These are phyloP conservation scores for Umbilicus rupestris DNA, from an alignment of 164 flowering plant genomes.

Conservation along the genomic window DNA sequence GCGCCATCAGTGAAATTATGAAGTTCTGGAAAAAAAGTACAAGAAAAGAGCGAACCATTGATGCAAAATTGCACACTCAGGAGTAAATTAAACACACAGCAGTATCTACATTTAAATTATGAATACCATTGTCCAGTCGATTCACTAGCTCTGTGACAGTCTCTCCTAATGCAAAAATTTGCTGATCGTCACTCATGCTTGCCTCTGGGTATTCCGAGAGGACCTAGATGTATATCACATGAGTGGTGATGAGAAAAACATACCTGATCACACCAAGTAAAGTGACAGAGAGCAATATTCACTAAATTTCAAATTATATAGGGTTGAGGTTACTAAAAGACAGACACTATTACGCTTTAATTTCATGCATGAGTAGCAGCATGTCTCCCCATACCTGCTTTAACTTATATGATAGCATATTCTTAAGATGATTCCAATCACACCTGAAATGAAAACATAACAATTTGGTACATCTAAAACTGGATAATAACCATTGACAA, in stretches of 20 bases:
- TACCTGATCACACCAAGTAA: background rate
- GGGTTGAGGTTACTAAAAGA: background rate
- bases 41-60: background rate
- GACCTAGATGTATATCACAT: conserved; percentile 36
- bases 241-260: background rate
- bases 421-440: conserved; percentile 73
- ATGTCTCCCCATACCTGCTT: conserved; percentile 91
- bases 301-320: background rate
- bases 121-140: conserved; percentile 69
- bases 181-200: conserved; percentile 42
- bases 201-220: conserved; percentile 76
- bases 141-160: conserved; percentile 43
- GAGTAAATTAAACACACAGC: background rate
- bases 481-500: background rate
- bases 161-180: conserved; percentile 54
- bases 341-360: background rate
- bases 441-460: conserved; percentile 35
- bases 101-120: background rate
- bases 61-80: background rate
- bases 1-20: conserved; percentile 70
- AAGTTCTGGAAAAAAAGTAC: conserved; percentile 46
- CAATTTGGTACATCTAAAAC: background rate
- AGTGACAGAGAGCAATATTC: background rate
- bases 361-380: conserved; percentile 17
- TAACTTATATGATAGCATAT: conserved; percentile 60